Conservation (phyloP, 2,329 filamentous ascomycete genomes). For the Nemania abortiva region DNA sequence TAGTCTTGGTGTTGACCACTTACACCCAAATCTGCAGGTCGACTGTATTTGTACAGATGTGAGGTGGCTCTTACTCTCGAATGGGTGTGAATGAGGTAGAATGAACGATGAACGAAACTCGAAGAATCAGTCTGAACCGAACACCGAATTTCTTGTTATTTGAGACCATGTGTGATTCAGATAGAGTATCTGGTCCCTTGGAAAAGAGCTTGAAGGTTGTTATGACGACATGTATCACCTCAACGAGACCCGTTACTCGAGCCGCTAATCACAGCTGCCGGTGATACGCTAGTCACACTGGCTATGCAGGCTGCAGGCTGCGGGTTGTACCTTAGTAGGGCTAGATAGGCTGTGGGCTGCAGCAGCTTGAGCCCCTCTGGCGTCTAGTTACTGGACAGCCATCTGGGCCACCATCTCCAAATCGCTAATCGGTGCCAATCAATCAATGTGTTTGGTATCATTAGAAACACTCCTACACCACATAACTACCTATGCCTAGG, state of each 20-base stretch:
- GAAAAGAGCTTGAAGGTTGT: slow-evolving; percentile 1
- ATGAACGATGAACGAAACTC: background rate
- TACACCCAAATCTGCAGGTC: background rate
- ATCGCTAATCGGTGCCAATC: slow-evolving; percentile 21
- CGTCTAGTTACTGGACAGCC: background rate
- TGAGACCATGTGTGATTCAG: background rate
- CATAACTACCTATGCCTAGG: background rate
- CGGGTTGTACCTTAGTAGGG: background rate
- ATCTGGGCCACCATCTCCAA: slow-evolving; percentile 5
- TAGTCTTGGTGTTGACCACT: background rate
- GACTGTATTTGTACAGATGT: background rate
- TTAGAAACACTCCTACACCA: background rate
- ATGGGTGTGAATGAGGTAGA: background rate
- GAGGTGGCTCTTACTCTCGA: background rate
- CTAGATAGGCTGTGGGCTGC: background rate
- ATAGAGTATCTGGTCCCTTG: background rate
- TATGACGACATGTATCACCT: slow-evolving; percentile 31
- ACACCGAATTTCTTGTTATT: no score
- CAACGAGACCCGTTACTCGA: slow-evolving; percentile 3
- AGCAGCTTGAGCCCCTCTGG: slow-evolving; percentile 4
- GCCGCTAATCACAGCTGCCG: slow-evolving; percentile 1
- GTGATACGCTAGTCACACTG: slow-evolving; percentile 1
- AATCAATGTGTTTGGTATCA: slow-evolving; percentile 13
- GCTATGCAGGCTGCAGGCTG: slow-evolving; percentile 14
- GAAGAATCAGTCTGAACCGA: background rate